phyloP scores from a whole-genome alignment of 768 basidiomycete species.

The Bullera alba region DNA sequence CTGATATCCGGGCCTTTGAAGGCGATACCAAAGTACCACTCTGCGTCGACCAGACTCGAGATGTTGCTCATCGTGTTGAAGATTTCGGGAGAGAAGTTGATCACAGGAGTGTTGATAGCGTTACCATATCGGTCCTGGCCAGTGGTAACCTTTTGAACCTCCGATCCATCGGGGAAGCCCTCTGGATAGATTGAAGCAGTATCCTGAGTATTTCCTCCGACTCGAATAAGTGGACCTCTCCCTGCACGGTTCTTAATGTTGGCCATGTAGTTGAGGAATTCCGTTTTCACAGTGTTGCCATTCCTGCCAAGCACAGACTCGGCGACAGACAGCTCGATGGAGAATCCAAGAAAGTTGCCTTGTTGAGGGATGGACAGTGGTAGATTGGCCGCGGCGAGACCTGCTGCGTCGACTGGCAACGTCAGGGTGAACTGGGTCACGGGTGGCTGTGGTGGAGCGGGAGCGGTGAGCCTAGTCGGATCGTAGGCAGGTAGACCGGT shows the following conservation, averaged over 20 bases:
- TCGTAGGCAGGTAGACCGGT: constrained; percentile 33
- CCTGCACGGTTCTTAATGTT: constrained; percentile 64
- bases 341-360: constrained; percentile 67
- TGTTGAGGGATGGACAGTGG: constrained; percentile 49
- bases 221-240: constrained; percentile 55
- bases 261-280: constrained; percentile 71
- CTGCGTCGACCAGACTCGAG: constrained; percentile 55
- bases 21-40: constrained; percentile 56
- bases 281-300: constrained; percentile 53
- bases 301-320: constrained; percentile 51
- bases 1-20: constrained; percentile 56
- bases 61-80: constrained; percentile 58
- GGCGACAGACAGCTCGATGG: constrained; percentile 67
- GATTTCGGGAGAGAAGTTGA: constrained; percentile 43
- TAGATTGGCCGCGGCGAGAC: constrained; percentile 1
- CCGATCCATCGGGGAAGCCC: constrained; percentile 51
- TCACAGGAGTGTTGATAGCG: constrained; percentile 27
- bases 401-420: constrained; percentile 6
- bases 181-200: constrained; percentile 52
- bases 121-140: constrained; percentile 3
- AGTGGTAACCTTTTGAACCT: constrained; percentile 52
- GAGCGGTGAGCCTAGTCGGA: constrained; percentile 21
- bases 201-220: constrained; percentile 79
- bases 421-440: constrained; percentile 13
- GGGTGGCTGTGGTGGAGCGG: constrained; percentile 28